Conservation (phyloP, 1,284 basidiomycete genomes). For the Ceratobasidium papillatum region DNA sequence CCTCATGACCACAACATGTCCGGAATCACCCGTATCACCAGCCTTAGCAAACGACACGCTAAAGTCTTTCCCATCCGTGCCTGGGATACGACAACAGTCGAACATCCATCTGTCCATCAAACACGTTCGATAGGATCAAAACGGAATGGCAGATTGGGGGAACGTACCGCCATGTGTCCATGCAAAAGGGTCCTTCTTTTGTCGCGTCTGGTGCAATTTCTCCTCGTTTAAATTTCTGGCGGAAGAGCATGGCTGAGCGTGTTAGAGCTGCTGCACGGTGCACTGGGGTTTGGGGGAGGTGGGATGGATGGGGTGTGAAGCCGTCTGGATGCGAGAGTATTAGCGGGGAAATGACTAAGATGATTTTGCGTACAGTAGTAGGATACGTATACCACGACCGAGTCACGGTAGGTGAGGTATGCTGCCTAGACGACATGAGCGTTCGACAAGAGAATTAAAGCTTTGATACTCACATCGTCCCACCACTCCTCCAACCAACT, state of each 20-base stretch:
- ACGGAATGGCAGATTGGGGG: not conserved
- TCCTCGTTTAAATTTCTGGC: constrained; percentile 72
- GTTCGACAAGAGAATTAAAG: not conserved
- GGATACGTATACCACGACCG: constrained; percentile 82
- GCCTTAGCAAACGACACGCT: constrained; percentile 72
- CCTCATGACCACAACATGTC: constrained; percentile 80
- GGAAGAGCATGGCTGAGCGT: constrained; percentile 75
- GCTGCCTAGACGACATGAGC: constrained; percentile 48
- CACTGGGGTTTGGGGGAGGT: constrained; percentile 65
- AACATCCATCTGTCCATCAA: constrained; percentile 81
- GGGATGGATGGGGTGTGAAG: constrained; percentile 70
- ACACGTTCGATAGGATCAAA: not conserved
- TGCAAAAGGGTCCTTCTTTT: constrained; percentile 80
- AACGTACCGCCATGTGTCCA: constrained; percentile 83
- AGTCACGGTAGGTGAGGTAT: constrained; percentile 78
- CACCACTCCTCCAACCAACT: constrained; percentile 88
- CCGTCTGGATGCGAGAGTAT: constrained; percentile 62
- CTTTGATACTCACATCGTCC: constrained; percentile 62
- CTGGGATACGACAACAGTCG: constrained; percentile 86
- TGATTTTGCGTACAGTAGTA: constrained; percentile 72
- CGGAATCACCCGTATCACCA: constrained; percentile 70
- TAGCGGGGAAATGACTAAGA: not conserved
- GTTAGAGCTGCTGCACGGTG: constrained; percentile 78
- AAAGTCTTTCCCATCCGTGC: constrained; percentile 75
- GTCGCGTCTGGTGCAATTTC: constrained; percentile 73